Conservation (phyloP, 2,329 filamentous ascomycete genomes). For the Calycina marina region DNA sequence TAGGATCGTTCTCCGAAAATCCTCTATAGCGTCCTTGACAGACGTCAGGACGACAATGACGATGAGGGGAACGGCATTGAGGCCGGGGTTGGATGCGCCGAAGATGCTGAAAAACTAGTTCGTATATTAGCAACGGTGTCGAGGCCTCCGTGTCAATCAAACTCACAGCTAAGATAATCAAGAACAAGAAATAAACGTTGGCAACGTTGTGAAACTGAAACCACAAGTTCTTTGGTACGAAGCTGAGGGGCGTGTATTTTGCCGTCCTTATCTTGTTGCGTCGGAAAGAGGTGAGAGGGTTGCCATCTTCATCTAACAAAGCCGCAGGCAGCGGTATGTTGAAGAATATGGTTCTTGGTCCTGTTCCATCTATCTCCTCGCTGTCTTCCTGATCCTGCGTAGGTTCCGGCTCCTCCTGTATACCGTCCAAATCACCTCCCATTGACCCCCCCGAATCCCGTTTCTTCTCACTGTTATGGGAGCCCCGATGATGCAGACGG, state of each 20-base stretch:
- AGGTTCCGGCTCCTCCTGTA: constrained; percentile 15
- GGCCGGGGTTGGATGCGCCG: constrained; percentile 74
- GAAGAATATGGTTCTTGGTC: constrained; percentile 58
- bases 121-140: constrained; percentile 14
- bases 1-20: constrained; percentile 79
- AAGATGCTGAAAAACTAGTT: constrained; percentile 89
- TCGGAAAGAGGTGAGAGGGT: constrained; percentile 53
- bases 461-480: constrained; percentile 54
- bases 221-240: constrained; percentile 92
- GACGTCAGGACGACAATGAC: constrained; percentile 80
- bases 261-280: constrained; percentile 96
- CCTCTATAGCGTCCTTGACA: constrained; percentile 90
- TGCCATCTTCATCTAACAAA: constrained; percentile 67
- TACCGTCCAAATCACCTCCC: constrained; percentile 22
- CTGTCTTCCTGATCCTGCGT: constrained; percentile 20
- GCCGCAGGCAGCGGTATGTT: constrained; percentile 66
- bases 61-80: constrained; percentile 84
- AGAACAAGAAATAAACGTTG: constrained; percentile 95
- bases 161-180: constrained; percentile 87
- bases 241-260: constrained; percentile 92
- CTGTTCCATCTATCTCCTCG: constrained; percentile 25
- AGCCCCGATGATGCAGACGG: constrained; percentile 47
- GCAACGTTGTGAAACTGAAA: constrained; percentile 98
- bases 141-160: neutral
- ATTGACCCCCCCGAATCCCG: constrained; percentile 30